Base-by-base conservation (phyloP, 2,329 filamentous ascomycete genomes). In the Trichoderma atroviride region DNA sequence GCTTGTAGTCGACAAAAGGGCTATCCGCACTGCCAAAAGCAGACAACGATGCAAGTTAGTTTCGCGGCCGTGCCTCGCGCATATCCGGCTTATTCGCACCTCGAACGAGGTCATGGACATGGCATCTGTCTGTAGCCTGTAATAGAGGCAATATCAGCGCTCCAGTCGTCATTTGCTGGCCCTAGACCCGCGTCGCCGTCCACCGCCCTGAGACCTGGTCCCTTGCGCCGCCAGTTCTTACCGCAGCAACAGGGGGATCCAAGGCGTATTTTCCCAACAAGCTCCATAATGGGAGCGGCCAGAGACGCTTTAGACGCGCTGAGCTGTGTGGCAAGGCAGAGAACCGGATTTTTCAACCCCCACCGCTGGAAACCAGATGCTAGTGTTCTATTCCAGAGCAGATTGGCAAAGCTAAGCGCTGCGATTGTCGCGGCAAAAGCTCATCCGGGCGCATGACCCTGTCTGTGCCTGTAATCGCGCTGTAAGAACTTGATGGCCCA, bases 201-300 rank as follows among this genome's bases (percentile, higher is more conserved):
- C 63, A 43, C 52, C 50, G 35, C 56, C 52, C 62, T 40, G 53
- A 50, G 29, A 64, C 53, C 61, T 27, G 24, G 47, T 66, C 53
- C 62, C 53, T 58, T 50, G 63, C 55, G 29, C 55, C 55, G 55
- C 63, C 53, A 58, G 53, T 47, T 58, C 63, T 58, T 57, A 66
- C 63, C 63, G 55, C 63, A 22, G 16, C 63, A 53, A 66, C 63
- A 66, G 63, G 63, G 62, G 63, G 40, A 14, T 29, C 40, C 63
- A 58, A 58, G 62, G 62, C 62, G 31, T 5, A 35, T 56, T 65
- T 24, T 31, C 57, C 19, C 24, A 27, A 56, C 52, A 19, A 47
- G 31, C 61, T 64, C 61, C 61, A 64, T 64, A 50, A 47, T 50
- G 63, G 63, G 14, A 66, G 33, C 33, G 33, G 61, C 13, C 55